These are phyloP conservation scores for Phialemoniopsis sp. DNA, from an alignment of 2,329 filamentous ascomycete genomes.

Conservation along the genomic window DNA sequence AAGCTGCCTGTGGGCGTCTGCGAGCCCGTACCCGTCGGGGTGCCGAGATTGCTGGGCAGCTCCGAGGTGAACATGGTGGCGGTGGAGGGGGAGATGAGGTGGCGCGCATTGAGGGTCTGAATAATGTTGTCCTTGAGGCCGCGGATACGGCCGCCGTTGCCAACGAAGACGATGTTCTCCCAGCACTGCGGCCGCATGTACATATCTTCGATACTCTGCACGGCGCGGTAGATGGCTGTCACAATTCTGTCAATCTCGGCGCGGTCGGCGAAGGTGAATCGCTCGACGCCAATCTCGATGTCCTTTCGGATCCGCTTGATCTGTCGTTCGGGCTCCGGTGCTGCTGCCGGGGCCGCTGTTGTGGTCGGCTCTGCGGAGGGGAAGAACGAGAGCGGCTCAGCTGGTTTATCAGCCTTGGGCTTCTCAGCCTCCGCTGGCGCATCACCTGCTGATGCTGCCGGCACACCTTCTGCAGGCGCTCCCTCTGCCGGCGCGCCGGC, in stretches of 20 bases:
- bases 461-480: constrained; percentile 6
- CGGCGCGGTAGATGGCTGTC: constrained; percentile 75
- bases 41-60: constrained; percentile 88
- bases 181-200: constrained; percentile 83
- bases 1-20: constrained; percentile 76
- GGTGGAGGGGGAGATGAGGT: constrained; percentile 86
- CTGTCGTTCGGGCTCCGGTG: constrained; percentile 11
- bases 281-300: constrained; percentile 73
- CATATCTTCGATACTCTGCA: constrained; percentile 79
- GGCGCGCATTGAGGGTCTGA: constrained; percentile 72
- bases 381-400: constrained; percentile 9
- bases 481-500: constrained; percentile 3
- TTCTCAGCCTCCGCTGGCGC: constrained; percentile 2
- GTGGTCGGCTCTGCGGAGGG: constrained; percentile 11
- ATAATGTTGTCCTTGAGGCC: constrained; percentile 90
- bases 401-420: constrained; percentile 4
- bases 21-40: constrained; percentile 82
- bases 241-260: constrained; percentile 79
- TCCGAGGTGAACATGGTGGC: constrained; percentile 97
- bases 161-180: constrained; percentile 89
- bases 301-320: constrained; percentile 48
- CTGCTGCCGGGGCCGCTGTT: constrained; percentile 6
- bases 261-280: constrained; percentile 66
- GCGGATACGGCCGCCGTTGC: constrained; percentile 70
- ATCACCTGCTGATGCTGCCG: constrained; percentile 3